Evolutionary conservation across 148 eudicot genomes (phyloP).

Genomic region (Hydrangea macrophylla): DNA sequence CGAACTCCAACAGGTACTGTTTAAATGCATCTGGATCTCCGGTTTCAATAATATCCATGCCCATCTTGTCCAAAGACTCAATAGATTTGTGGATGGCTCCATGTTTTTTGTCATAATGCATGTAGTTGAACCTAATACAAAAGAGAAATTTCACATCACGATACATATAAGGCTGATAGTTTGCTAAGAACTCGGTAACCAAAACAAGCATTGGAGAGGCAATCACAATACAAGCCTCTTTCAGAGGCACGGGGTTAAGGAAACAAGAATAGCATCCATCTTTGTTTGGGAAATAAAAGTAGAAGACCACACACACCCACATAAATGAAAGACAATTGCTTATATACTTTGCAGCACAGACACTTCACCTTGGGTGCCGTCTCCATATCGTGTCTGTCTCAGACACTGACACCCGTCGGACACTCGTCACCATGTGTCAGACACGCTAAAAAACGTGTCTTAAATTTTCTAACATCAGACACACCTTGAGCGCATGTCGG

Average conservation of each 20-base stretch:
- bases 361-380: too few relatives aligned
- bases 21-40: slow-evolving; percentile 93
- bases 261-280: not conserved
- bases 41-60: slow-evolving; percentile 84
- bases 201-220: not conserved
- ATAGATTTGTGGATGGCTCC: slow-evolving; percentile 87
- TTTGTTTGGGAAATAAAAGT: not conserved
- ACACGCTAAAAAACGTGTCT: too few relatives aligned
- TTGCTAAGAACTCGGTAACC: not conserved
- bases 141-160: not conserved
- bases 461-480: too few relatives aligned
- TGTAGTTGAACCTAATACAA: slow-evolving; percentile 69
- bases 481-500: too few relatives aligned
- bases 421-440: too few relatives aligned
- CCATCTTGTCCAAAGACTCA: slow-evolving; percentile 84
- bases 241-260: too few relatives aligned
- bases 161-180: not conserved
- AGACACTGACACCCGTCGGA: too few relatives aligned
- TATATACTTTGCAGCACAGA: too few relatives aligned
- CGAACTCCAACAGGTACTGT: slow-evolving; percentile 68
- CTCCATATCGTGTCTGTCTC: too few relatives aligned
- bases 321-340: not conserved
- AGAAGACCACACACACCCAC: not conserved
- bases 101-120: slow-evolving; percentile 69
- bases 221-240: too few relatives aligned